Percentiles rank a stretch among this genome's conserved stretches.
These are phyloP conservation scores for Candida sp. DNA, from an alignment of 1,139 yeast species.

Conservation along the genomic window DNA sequence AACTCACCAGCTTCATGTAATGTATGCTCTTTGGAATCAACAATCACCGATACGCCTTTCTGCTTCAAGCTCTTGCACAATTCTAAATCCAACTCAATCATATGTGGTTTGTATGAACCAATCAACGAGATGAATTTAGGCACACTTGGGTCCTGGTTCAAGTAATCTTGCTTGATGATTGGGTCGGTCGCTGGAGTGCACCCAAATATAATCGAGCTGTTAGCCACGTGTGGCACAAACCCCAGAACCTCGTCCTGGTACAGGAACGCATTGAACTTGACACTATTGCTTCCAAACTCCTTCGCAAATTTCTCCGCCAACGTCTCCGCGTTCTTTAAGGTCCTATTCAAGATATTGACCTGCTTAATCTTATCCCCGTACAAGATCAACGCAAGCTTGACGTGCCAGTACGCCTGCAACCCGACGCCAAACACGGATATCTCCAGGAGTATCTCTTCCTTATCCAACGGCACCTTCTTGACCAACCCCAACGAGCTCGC, in stretches of 20 bases:
- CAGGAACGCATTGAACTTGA: conserved; percentile 25
- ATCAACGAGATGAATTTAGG: conserved; percentile 59
- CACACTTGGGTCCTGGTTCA: conserved; percentile 30
- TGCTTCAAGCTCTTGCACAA: conserved; percentile 30
- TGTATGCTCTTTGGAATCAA: conserved; percentile 63
- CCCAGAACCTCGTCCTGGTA: conserved; percentile 18
- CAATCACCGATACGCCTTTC: conserved; percentile 43
- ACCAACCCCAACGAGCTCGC: conserved; percentile 55
- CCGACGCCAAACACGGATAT: conserved; percentile 67
- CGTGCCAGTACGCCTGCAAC: conserved; percentile 70
- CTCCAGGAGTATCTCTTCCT: conserved; percentile 23
- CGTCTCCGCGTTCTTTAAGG: conserved; percentile 41
- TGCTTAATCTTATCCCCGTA: conserved; percentile 36
- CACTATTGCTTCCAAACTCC: conserved; percentile 22
- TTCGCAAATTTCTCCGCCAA: conserved; percentile 26
- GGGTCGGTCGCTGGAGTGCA: conserved; percentile 63
- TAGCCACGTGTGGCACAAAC: conserved; percentile 21
- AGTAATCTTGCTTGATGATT: conserved; percentile 35
- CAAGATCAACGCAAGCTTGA: conserved; percentile 45
- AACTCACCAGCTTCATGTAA: conserved; percentile 70
- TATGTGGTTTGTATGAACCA: conserved; percentile 72
- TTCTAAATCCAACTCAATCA: conserved; percentile 63
- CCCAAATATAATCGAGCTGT: conserved; percentile 54
- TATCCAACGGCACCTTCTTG: conserved; percentile 28
- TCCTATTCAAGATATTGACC: conserved; percentile 54